Evolutionary conservation across 768 basidiomycete species (phyloP), one percentile per base, ranked within the genome.

Genomic region (Russula brevipes): DNA sequence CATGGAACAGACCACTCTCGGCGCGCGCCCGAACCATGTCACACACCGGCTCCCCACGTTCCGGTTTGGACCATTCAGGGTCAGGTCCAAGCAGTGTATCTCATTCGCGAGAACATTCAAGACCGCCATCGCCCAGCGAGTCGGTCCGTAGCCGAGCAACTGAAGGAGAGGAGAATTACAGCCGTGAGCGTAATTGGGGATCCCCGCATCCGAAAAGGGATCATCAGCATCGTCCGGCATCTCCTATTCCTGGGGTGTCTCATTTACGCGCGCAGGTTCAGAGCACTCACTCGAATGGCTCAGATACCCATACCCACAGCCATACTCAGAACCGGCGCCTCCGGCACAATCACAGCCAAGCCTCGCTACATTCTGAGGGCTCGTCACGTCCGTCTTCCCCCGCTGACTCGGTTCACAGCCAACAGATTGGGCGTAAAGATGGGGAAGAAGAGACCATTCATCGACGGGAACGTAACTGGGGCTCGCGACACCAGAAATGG

Each of bases 401-500:
- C 19, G 45, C 56, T 31, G 57, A 55, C 12, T 31, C 5, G 41
- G 30, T 51, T 49, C 57, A 51, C 63, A 56, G 45, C 76, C 70
- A 74, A 14, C 24, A 70, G 71, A 24, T 57, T 70, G 57, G 73
- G 72, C 47, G 65, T 73, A 56, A 70, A 61, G 66, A 71, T n/a
- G 57, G 49, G 19, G 59, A 5, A 2, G 81, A 30, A 30, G 81
- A 78, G 66, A 60, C 73, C 4, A 62, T 68, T n/a, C 80, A 82
- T 44, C 79, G 81, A 66, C 79, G 85, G 53, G 86, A 88, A 72
- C 77, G 84, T 53, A 88, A 88, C 68, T 88, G 86, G 87, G 85
- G 86, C 71, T 80, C 85, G 8, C 84, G 82, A n/a, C 81, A 78
- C 16, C 68, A 61, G 16, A 68, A 58, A 19, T 68, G 68, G 60